A percentile compares a stretch with the other conserved stretches of the same genome.
Evolutionary conservation across 352 stramenopile species (phyloP).

Genomic region (Elongisporangium anandrum): DNA sequence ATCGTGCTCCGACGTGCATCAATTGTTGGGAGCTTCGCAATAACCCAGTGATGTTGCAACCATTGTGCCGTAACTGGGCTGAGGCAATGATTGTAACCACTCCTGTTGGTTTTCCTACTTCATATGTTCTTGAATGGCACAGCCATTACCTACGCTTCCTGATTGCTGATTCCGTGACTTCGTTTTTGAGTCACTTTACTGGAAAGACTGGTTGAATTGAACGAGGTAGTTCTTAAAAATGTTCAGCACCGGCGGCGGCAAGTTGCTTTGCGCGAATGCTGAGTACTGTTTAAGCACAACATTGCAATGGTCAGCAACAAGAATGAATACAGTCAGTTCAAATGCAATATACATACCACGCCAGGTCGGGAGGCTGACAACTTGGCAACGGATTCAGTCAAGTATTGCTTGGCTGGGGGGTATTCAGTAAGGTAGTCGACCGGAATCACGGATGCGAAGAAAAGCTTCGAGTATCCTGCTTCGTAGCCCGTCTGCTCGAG

Average conservation of each 20-base stretch:
- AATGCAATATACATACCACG: slow-evolving; percentile 36
- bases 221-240: slow-evolving; percentile 56
- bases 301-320: too few species aligned
- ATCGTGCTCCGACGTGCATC: background rate
- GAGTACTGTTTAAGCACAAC: slow-evolving; percentile 53
- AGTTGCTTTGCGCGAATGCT: slow-evolving; percentile 35
- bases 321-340: slow-evolving; percentile 1
- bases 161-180: background rate
- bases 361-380: slow-evolving; percentile 59
- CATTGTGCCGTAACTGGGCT: too few species aligned
- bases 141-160: background rate
- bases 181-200: slow-evolving; percentile 20
- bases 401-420: slow-evolving; percentile 43
- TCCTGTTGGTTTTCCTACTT: background rate
- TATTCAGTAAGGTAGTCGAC: slow-evolving; percentile 89
- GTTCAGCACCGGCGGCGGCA: slow-evolving; percentile 22
- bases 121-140: background rate
- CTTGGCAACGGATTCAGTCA: slow-evolving; percentile 63
- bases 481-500: slow-evolving; percentile 89
- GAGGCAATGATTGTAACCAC: too few species aligned
- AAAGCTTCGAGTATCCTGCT: slow-evolving; percentile 91
- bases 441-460: slow-evolving; percentile 84
- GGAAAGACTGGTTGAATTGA: slow-evolving; percentile 63
- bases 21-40: too few species aligned
- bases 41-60: too few species aligned